Conservation (phyloP, 2,329 filamentous ascomycete species). For the Cryphonectria naterciae region DNA sequence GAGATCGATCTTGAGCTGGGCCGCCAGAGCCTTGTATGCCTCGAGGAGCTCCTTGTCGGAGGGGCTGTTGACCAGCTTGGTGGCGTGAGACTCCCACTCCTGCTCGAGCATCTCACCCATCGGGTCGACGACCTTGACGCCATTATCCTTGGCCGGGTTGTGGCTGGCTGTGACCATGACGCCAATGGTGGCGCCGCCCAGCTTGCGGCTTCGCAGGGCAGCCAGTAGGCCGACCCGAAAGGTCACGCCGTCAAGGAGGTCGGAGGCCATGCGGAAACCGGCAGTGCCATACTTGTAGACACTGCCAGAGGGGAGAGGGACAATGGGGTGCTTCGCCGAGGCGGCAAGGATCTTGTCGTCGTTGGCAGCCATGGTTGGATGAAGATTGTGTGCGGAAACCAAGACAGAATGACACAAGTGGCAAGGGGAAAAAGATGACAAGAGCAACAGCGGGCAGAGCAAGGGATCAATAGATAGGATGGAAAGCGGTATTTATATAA, state of each 20-base stretch:
- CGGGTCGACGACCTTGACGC: slow-evolving; percentile 94
- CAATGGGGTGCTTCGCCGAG: slow-evolving; percentile 65
- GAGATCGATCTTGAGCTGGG: slow-evolving; percentile 76
- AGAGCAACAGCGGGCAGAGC: background rate
- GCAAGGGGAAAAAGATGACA: background rate
- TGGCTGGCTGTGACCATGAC: slow-evolving; percentile 96
- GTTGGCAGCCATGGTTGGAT: slow-evolving; percentile 49
- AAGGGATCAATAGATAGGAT: slow-evolving; percentile 4
- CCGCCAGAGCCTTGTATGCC: slow-evolving; percentile 75
- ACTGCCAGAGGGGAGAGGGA: slow-evolving; percentile 50
- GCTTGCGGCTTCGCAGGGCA: slow-evolving; percentile 84
- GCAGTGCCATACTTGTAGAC: slow-evolving; percentile 69
- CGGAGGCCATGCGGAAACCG: slow-evolving; percentile 71
- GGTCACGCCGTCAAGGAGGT: slow-evolving; percentile 87
- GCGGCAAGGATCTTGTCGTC: slow-evolving; percentile 59
- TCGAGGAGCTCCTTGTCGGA: slow-evolving; percentile 75
- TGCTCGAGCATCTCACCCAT: slow-evolving; percentile 98
- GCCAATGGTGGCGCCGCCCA: slow-evolving; percentile 88
- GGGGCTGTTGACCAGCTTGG: slow-evolving; percentile 82
- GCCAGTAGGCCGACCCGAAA: slow-evolving; percentile 92
- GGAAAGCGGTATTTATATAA: slow-evolving; percentile 16
- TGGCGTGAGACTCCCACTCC: slow-evolving; percentile 91
- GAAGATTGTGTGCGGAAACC: slow-evolving; percentile 16
- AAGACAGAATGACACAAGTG: background rate
- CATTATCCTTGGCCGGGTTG: slow-evolving; percentile 88